Conservation (phyloP, 2,329 filamentous ascomycete species). For the Trichoderma hamatum region DNA sequence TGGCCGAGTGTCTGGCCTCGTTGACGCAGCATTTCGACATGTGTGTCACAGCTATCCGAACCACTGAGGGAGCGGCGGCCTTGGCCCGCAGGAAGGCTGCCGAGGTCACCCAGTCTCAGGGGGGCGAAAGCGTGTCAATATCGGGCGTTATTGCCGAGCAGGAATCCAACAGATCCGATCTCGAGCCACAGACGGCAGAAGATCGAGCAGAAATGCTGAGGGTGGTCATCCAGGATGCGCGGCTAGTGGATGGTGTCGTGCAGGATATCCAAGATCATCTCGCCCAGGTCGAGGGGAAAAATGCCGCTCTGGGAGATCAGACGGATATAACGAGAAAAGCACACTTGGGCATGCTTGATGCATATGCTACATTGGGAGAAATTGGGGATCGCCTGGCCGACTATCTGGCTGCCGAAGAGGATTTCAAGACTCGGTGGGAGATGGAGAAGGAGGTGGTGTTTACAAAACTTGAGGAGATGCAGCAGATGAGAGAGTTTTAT, state of each 20-base stretch:
- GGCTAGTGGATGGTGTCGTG: conserved; percentile 67
- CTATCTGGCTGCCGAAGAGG: conserved; percentile 65
- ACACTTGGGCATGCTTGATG: conserved; percentile 61
- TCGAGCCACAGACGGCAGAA: conserved; percentile 72
- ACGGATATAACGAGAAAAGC: conserved; percentile 54
- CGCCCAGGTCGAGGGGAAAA: conserved; percentile 74
- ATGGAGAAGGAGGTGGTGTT: conserved; percentile 72
- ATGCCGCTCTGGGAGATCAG: conserved; percentile 64
- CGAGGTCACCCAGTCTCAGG: conserved; percentile 58
- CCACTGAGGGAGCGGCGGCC: conserved; percentile 79
- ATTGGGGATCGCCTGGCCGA: conserved; percentile 67
- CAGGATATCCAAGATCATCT: conserved; percentile 74
- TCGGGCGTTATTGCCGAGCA: conserved; percentile 67
- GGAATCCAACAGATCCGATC: conserved; percentile 52
- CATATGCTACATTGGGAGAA: conserved; percentile 68
- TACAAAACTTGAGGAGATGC: conserved; percentile 73
- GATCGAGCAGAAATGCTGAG: conserved; percentile 82
- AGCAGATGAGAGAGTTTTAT: conserved; percentile 78
- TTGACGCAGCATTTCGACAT: conserved; percentile 89
- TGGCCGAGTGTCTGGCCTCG: conserved; percentile 79
- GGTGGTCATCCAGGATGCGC: conserved; percentile 73
- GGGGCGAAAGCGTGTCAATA: conserved; percentile 59
- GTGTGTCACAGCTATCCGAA: conserved; percentile 86
- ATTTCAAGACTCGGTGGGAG: conserved; percentile 70
- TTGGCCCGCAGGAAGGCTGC: conserved; percentile 69